phyloP scores from a whole-genome alignment of 345 rosid species.

The Brassica carinata region DNA sequence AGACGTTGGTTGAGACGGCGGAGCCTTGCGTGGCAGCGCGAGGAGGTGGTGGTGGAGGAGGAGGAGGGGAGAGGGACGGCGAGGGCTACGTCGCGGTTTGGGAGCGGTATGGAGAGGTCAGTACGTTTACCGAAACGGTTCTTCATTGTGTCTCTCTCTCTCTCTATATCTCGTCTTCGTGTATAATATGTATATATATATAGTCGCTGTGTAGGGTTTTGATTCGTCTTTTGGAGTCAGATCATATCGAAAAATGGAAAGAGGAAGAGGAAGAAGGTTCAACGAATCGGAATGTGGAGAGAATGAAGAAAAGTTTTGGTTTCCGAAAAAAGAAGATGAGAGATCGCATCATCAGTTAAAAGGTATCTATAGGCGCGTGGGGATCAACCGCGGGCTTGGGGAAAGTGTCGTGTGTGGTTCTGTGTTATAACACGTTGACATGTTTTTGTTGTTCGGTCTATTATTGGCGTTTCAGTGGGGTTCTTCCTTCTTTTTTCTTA shows the following conservation, averaged over 20 bases:
- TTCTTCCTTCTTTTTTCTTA: neutral
- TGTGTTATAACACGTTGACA: constrained; percentile 26
- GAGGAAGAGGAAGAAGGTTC: constrained; percentile 34
- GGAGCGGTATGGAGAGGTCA: constrained; percentile 75
- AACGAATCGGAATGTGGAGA: neutral
- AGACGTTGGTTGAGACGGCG: constrained; percentile 20
- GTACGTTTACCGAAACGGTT: constrained; percentile 56
- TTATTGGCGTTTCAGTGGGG: constrained; percentile 9
- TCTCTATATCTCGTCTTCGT: neutral
- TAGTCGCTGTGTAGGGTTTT: constrained; percentile 16
- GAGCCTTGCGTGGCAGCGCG: constrained; percentile 11
- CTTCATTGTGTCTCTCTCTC: constrained; percentile 44
- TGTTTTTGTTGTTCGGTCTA: constrained; percentile 28
- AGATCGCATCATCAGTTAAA: neutral
- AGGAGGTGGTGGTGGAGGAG: constrained; percentile 40
- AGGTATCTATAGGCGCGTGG: constrained; percentile 6
- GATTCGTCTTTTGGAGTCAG: neutral
- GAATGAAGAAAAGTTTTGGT: neutral
- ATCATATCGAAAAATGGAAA: neutral
- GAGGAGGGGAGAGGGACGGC: constrained; percentile 84
- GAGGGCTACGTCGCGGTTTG: constrained; percentile 57
- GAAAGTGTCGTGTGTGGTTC: constrained; percentile 32
- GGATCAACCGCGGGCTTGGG: neutral
- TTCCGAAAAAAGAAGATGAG: neutral
- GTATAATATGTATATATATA: neutral